Conservation (phyloP, 192 early-diverging fungal species). For the Coemansia sp. region DNA sequence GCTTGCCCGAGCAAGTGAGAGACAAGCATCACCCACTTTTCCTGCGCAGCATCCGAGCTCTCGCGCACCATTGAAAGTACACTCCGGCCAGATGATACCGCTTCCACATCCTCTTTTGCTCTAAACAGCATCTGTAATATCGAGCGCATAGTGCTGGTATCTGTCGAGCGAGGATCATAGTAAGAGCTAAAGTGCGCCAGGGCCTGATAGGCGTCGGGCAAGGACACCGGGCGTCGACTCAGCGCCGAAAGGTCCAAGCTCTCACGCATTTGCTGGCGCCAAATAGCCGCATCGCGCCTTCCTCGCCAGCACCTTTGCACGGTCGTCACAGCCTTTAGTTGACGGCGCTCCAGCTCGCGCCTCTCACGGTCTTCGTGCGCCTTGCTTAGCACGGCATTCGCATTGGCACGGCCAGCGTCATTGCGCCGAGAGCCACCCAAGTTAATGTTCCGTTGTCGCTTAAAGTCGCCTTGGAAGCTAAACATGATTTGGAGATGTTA, state of each 20-base stretch:
- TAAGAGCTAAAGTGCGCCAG: conserved; percentile 26
- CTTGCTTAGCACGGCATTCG: conserved; percentile 60
- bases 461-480: conserved; percentile 81
- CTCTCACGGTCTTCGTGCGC: conserved; percentile 70
- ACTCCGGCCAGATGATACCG: not conserved
- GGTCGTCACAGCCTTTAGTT: conserved; percentile 53
- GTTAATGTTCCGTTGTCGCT: conserved; percentile 71
- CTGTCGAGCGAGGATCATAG: conserved; percentile 19
- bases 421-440: conserved; percentile 73
- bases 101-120: not conserved
- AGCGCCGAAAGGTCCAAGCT: conserved; percentile 18
- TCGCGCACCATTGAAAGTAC: not conserved
- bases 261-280: conserved; percentile 27
- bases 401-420: conserved; percentile 56
- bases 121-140: conserved; percentile 30
- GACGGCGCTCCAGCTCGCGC: conserved; percentile 68
- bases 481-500: conserved; percentile 41
- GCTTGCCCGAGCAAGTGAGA: conserved; percentile 18
- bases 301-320: conserved; percentile 62
- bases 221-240: not conserved
- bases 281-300: conserved; percentile 11
- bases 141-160: conserved; percentile 13
- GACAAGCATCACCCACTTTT: conserved; percentile 20
- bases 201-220: conserved; percentile 1
- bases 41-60: not conserved